A percentile compares a stretch with the other conserved stretches of the same genome.
Evolutionary conservation across 495 filamentous ascomycete genomes (phyloP).

Genomic region (Stereocaulon alpinum): DNA sequence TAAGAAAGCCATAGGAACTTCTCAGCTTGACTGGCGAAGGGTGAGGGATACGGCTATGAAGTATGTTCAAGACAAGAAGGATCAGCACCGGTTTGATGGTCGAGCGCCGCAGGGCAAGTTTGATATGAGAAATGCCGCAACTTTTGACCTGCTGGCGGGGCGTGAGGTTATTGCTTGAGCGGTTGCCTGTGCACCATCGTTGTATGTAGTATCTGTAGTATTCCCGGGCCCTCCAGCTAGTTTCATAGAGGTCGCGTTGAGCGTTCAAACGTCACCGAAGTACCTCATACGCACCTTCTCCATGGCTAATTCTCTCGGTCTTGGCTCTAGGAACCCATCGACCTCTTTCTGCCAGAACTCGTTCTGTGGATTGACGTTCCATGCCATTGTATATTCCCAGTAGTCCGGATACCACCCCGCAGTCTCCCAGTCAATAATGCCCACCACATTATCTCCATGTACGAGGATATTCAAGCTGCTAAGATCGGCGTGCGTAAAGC

Average conservation of each 20-base stretch:
- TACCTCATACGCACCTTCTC: background rate
- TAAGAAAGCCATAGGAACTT: too few relatives aligned
- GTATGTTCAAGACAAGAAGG: background rate
- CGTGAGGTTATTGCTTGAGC: too few relatives aligned
- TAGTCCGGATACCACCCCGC: background rate
- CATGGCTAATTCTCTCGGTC: background rate
- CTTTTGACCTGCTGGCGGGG: background rate
- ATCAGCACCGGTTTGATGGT: background rate
- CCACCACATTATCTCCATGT: background rate
- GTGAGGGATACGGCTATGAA: background rate
- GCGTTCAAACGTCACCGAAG: background rate
- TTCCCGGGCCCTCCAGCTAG: too few relatives aligned
- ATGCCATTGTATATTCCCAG: background rate
- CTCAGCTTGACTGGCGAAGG: background rate
- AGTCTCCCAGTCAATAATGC: background rate
- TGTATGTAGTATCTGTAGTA: too few relatives aligned
- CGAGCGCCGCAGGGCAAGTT: background rate
- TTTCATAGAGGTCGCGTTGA: too few relatives aligned
- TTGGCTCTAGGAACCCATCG: background rate
- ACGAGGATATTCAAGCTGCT: background rate
- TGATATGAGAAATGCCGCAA: background rate
- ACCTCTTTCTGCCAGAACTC: background rate
- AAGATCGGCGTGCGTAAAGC: background rate
- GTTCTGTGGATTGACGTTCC: background rate
- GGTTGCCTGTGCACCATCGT: too few relatives aligned